phyloP scores from a whole-genome alignment of 73 alveolate species.

The Paramecium bursaria region DNA sequence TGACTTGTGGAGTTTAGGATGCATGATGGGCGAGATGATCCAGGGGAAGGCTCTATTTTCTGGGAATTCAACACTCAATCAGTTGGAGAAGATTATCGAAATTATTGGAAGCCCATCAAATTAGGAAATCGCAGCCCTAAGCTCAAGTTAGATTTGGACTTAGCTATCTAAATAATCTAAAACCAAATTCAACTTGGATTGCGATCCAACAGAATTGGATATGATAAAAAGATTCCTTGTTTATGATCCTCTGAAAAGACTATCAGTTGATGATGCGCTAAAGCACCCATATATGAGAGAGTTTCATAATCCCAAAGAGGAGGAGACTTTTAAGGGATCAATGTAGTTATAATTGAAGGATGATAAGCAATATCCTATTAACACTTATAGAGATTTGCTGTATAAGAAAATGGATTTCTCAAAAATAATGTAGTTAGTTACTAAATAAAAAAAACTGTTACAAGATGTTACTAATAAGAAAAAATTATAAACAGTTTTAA shows the following conservation, averaged over 20 bases:
- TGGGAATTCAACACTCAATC: conserved; percentile 80
- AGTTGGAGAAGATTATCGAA: conserved; percentile 74
- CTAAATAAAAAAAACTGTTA: background rate
- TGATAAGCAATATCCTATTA: conserved; percentile 33
- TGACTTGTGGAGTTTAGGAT: conserved; percentile 89
- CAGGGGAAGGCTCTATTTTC: conserved; percentile 80
- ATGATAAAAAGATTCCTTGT: conserved; percentile 55
- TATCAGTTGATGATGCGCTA: conserved; percentile 74
- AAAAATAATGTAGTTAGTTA: background rate
- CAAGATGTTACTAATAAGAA: background rate
- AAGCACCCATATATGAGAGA: conserved; percentile 55
- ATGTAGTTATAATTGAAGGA: conserved; percentile 4
- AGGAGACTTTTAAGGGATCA: background rate
- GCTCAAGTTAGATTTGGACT: background rate
- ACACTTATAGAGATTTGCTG: conserved; percentile 45
- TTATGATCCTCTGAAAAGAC: conserved; percentile 84
- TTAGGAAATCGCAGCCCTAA: conserved; percentile 1
- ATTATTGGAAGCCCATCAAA: conserved; percentile 81
- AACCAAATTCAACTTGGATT: background rate
- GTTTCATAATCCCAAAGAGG: conserved; percentile 61
- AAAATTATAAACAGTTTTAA: no score
- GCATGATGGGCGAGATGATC: conserved; percentile 85
- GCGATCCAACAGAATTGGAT: conserved; percentile 21
- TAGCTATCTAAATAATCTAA: background rate
- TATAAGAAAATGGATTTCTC: background rate